Percentiles rank a stretch among this genome's conserved stretches.
Conservation (phyloP, 2,329 filamentous ascomycete genomes). For the Cercospora canescens region DNA sequence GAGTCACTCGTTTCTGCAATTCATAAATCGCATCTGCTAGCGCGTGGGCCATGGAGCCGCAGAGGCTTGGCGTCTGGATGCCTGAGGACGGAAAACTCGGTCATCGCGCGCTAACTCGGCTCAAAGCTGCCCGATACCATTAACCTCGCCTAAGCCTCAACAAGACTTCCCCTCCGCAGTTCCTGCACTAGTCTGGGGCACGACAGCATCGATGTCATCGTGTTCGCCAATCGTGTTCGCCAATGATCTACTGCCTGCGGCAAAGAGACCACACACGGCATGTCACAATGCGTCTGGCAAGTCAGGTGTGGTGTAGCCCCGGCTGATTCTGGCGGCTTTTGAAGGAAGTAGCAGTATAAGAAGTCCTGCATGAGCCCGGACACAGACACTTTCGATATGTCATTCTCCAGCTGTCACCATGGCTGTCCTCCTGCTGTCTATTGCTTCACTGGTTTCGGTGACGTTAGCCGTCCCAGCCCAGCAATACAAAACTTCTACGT, state of each 20-base stretch:
- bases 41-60: conserved; percentile 9
- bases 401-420: neutral
- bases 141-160: conserved; percentile 5
- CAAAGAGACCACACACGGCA: neutral
- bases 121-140: neutral
- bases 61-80: neutral
- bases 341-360: neutral
- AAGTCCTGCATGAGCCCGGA: neutral
- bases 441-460: neutral
- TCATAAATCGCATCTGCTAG: conserved; percentile 12
- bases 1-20: neutral
- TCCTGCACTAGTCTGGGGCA: conserved; percentile 1
- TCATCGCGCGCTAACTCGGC: neutral
- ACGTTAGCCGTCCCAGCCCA: neutral
- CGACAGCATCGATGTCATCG: neutral
- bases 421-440: neutral
- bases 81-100: neutral
- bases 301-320: neutral
- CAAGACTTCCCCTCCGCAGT: conserved; percentile 8
- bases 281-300: neutral
- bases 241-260: neutral
- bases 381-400: neutral
- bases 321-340: neutral
- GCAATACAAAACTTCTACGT: neutral
- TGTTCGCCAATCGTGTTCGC: neutral